A percentile compares a stretch with the other conserved stretches of the same genome.
Conservation (phyloP, 306 rosid genomes). For the Citrullus colocynthis region DNA sequence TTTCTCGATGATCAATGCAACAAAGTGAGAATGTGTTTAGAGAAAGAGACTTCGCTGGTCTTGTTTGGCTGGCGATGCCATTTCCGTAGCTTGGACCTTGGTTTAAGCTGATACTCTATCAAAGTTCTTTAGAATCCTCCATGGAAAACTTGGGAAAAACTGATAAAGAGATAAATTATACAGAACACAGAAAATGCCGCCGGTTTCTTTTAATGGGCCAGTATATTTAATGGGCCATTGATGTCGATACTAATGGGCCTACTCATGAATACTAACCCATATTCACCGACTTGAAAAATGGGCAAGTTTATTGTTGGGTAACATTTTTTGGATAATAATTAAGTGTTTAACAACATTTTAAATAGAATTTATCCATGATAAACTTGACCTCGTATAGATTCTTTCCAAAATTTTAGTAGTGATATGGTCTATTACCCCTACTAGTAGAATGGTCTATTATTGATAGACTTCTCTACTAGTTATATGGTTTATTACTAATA, state of each 20-base stretch:
- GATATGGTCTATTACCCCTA: no score
- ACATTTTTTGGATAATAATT: no score
- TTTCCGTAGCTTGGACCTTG: conserved; percentile 9
- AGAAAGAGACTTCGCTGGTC: conserved; percentile 19
- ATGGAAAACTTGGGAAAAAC: neutral
- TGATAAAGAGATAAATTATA: neutral
- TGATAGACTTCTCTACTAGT: no score
- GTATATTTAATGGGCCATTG: neutral
- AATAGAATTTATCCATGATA: no score
- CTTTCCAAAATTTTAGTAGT: no score
- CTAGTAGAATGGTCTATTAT: no score
- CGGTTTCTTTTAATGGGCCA: neutral
- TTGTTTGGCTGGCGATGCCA: conserved; percentile 35
- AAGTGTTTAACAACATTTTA: no score
- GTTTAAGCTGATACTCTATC: neutral
- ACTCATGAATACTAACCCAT: no score
- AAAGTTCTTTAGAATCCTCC: neutral
- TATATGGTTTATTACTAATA: no score
- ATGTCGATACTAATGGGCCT: neutral
- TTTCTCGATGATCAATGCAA: neutral
- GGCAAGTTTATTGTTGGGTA: no score
- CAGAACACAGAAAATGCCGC: neutral
- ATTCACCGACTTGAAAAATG: no score
- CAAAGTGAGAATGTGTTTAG: neutral
- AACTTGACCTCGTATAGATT: no score